These are phyloP conservation scores for Annulohypoxylon moriforme DNA, from an alignment of 495 filamentous ascomycete species.

Conservation along the genomic window DNA sequence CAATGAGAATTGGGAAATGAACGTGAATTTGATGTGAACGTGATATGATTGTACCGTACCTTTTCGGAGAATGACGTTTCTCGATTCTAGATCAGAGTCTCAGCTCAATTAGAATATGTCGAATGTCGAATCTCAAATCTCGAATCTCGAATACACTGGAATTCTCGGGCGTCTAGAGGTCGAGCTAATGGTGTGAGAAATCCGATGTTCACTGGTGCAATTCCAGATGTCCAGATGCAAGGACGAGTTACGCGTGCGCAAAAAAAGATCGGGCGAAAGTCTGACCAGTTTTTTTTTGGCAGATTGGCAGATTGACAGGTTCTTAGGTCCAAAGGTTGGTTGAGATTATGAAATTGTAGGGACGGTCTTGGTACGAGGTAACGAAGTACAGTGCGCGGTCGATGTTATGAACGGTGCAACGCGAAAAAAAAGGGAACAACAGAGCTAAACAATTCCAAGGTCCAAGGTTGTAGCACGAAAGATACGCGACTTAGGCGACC, in stretches of 20 bases:
- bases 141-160: slow-evolving; percentile 32
- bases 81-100: slow-evolving; percentile 27
- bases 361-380: neutral
- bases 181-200: neutral
- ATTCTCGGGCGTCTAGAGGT: slow-evolving; percentile 13
- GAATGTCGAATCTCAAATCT: neutral
- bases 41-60: slow-evolving; percentile 23
- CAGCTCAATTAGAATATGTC: slow-evolving; percentile 27
- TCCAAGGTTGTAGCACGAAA: slow-evolving; percentile 22
- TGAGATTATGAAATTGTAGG: neutral
- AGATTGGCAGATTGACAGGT: slow-evolving; percentile 13
- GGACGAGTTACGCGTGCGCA: slow-evolving; percentile 29
- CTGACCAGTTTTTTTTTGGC: slow-evolving; percentile 6
- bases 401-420: slow-evolving; percentile 17
- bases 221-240: slow-evolving; percentile 19
- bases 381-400: slow-evolving; percentile 34
- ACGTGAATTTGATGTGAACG: neutral
- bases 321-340: too few species aligned
- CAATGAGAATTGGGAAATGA: slow-evolving; percentile 23
- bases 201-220: slow-evolving; percentile 22
- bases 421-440: slow-evolving; percentile 17
- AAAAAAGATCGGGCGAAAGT: slow-evolving; percentile 10
- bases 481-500: slow-evolving; percentile 36
- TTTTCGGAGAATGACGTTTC: slow-evolving; percentile 32
- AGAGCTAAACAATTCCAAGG: slow-evolving; percentile 26